Evolutionary conservation across 2,329 filamentous ascomycete genomes (phyloP).

Genomic region (Calonectria leucothoes): DNA sequence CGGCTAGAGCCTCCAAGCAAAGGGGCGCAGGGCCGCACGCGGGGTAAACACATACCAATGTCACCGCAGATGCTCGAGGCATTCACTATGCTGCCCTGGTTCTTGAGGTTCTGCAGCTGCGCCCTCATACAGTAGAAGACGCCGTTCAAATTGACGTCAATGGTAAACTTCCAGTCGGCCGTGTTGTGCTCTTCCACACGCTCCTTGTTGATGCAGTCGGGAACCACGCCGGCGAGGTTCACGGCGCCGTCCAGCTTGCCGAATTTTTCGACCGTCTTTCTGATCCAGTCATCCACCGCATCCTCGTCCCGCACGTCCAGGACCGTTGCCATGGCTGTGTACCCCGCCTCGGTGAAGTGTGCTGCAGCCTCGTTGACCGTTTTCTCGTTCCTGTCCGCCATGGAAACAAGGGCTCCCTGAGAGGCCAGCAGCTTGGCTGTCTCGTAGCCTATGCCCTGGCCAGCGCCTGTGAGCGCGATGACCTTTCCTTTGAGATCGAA

Average conservation of each 20-base stretch:
- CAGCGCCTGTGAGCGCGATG: slow-evolving; percentile 12
- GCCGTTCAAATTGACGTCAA: neutral
- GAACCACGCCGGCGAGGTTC: neutral
- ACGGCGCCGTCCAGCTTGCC: neutral
- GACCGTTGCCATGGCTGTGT: neutral
- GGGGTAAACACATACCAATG: neutral
- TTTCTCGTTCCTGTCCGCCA: slow-evolving; percentile 32
- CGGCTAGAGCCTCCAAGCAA: neutral
- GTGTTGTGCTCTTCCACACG: neutral
- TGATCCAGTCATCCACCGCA: neutral
- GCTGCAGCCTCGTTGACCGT: neutral
- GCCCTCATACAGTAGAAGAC: neutral
- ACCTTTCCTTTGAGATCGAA: neutral
- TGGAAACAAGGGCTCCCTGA: slow-evolving; percentile 19
- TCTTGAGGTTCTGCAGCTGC: neutral
- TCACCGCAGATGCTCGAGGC: neutral
- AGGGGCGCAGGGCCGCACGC: too few relatives aligned
- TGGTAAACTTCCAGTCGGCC: neutral
- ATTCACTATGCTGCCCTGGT: neutral
- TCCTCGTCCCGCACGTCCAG: neutral
- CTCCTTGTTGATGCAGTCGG: neutral
- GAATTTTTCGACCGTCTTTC: neutral
- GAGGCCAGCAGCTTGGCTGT: slow-evolving; percentile 2
- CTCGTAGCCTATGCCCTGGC: slow-evolving; percentile 11
- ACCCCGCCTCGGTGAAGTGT: neutral